Evolutionary conservation across 1,284 basidiomycete species (phyloP), one percentile per base, ranked within the genome.

Genomic region (Pisolithus thermaeus): DNA sequence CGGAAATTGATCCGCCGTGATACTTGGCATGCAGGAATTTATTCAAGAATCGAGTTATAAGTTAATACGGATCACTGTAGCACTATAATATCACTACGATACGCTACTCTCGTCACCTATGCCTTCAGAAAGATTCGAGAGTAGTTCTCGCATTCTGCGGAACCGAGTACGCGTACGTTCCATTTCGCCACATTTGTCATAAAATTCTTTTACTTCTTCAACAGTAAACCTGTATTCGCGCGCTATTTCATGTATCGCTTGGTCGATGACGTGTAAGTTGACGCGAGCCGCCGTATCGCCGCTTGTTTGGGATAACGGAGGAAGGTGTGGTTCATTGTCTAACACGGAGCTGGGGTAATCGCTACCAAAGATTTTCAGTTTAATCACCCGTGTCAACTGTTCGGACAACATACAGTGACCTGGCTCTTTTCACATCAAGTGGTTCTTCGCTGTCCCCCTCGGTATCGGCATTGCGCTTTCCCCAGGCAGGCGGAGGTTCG

Each of bases 201-300:
- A 86, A 61, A 80, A 86, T 59, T 84, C 84, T 59, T 83, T 77
- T 9, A 89, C 86, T 63, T 89, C 87, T 55, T 82, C 80, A 0
- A 78, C 62, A 1, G 84, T 85, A 64, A 89, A 89, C 46, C 81
- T 73, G 58, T 72, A 83, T 38, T 84, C 79, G 27, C 64, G 69
- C 7, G 86, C 85, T 56, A 89, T 86, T 27, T 81, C 77, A 27
- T 67, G 67, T 39, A 89, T 74, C 12, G 70, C 73, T 59, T 78
- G 78, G 56, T 87, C 84, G 28, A 87, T 74, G 40, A 84, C 77
- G 62, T 85, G 83, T 43, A 85, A 44, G 12, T 56, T 32, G 30
- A 42, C 9, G 35, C 50, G 52, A 18, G 38, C 23, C 4, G 28
- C 20, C 16, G 37, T 36, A 5, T 54, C 56, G 48, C 43, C 30